A percentile compares a stretch with the other conserved stretches of the same genome.
Conservation (phyloP, 305 asterid genomes). For the Fraxinus floribunda region DNA sequence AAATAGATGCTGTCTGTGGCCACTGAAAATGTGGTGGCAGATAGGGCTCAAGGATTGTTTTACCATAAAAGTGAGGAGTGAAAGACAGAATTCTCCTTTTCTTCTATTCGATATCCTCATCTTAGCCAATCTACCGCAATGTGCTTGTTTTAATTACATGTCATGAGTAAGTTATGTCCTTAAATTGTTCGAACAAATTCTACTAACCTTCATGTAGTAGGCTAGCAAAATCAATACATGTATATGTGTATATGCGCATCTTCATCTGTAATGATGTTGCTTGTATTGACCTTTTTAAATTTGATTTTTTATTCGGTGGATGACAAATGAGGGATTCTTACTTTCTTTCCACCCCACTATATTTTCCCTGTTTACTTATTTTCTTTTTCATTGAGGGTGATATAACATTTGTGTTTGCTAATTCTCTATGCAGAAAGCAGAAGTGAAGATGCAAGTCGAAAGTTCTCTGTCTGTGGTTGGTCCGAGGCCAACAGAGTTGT, state of each 20-base stretch:
- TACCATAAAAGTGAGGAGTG: not conserved
- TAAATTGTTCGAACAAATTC: not conserved
- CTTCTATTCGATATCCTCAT: not conserved
- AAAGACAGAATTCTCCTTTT: not conserved
- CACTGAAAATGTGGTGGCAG: not conserved
- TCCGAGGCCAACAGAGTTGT: constrained; percentile 73
- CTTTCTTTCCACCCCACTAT: not conserved
- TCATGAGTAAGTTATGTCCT: not conserved
- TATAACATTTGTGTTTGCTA: not conserved
- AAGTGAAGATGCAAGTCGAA: constrained; percentile 70
- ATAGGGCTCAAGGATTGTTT: not conserved
- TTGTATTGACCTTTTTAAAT: not conserved
- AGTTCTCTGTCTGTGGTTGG: constrained; percentile 82
- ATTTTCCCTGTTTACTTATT: not conserved
- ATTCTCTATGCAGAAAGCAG: constrained; percentile 14
- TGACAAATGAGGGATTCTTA: not conserved
- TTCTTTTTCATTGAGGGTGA: constrained; percentile 5
- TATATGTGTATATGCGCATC: not conserved
- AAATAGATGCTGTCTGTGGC: not conserved
- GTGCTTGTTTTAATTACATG: too few relatives aligned
- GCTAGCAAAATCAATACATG: not conserved
- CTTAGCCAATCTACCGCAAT: not conserved
- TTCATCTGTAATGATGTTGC: not conserved
- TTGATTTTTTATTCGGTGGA: not conserved
- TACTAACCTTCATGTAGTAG: not conserved